Conservation (phyloP, 345 rosid genomes). For the Bretschneidera sinensis region DNA sequence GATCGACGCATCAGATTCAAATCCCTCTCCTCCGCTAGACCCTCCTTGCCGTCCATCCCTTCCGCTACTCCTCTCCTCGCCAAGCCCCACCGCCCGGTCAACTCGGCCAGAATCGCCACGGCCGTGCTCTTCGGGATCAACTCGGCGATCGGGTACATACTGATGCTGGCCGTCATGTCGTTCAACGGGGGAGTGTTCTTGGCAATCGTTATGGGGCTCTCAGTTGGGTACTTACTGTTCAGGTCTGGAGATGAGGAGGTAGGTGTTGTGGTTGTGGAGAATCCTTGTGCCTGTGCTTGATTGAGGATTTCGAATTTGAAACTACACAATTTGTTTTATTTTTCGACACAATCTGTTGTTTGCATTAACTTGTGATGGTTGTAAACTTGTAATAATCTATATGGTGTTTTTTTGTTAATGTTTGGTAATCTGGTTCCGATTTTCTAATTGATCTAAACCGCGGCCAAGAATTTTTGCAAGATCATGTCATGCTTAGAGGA, state of each 20-base stretch:
- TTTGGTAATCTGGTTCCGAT: too few relatives aligned
- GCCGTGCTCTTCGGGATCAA: conserved; percentile 55
- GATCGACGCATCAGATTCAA: conserved; percentile 45
- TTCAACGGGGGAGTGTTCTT: conserved; percentile 83
- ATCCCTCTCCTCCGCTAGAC: conserved; percentile 23
- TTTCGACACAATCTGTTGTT: too few relatives aligned
- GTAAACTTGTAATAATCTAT: too few relatives aligned
- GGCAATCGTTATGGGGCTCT: conserved; percentile 57
- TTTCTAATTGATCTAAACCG: too few relatives aligned
- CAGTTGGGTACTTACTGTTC: conserved; percentile 56
- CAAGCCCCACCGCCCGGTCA: conserved; percentile 13
- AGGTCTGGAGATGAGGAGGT: conserved; percentile 38
- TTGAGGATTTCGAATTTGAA: too few relatives aligned
- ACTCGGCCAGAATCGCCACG: conserved; percentile 35
- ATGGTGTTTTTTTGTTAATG: too few relatives aligned
- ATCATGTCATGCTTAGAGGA: too few relatives aligned
- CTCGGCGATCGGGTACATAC: conserved; percentile 63
- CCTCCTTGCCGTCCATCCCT: conserved; percentile 10
- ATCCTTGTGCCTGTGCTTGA: conserved; percentile 67
- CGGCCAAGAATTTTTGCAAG: too few relatives aligned
- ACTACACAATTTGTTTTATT: too few relatives aligned
- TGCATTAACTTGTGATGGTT: too few relatives aligned
- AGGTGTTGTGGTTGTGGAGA: conserved; percentile 26
- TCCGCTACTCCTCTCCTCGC: conserved; percentile 37
- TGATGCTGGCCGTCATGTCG: conserved; percentile 84